phyloP scores from a whole-genome alignment of 129 eudicot genomes.

The Helichrysum umbraculigerum region DNA sequence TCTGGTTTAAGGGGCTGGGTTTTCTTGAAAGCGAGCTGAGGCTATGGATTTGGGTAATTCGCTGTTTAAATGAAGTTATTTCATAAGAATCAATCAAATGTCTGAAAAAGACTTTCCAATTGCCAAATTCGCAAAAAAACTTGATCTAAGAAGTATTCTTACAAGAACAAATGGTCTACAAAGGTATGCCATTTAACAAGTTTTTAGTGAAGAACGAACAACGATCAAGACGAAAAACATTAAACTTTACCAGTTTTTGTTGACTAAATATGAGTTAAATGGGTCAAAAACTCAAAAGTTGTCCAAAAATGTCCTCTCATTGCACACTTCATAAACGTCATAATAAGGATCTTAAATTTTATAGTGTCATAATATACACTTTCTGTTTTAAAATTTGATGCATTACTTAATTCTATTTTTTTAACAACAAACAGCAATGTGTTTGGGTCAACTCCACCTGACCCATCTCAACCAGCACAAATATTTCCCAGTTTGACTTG shows the following conservation, averaged over 20 bases:
- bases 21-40: constrained; percentile 59
- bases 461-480: not conserved
- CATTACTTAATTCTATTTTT: not conserved
- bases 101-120: constrained; percentile 52
- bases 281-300: too few relatives aligned
- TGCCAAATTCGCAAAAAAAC: constrained; percentile 22
- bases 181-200: constrained; percentile 30
- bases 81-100: constrained; percentile 44
- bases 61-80: constrained; percentile 39
- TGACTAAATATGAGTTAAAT: not conserved
- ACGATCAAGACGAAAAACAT: not conserved
- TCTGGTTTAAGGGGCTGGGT: constrained; percentile 75
- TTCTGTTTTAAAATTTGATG: too few relatives aligned
- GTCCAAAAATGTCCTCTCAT: too few relatives aligned
- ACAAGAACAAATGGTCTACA: constrained; percentile 30
- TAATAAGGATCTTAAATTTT: too few relatives aligned
- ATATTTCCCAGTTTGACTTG: not conserved
- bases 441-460: not conserved
- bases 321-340: too few relatives aligned
- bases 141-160: constrained; percentile 1
- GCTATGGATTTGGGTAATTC: constrained; percentile 62
- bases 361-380: too few relatives aligned
- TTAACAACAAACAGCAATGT: not conserved
- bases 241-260: constrained; percentile 13
- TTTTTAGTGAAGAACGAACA: not conserved